Evolutionary conservation across 352 stramenopile genomes (phyloP), one percentile per base, ranked within the genome.

Genomic region (Phytophthora ramorum): DNA sequence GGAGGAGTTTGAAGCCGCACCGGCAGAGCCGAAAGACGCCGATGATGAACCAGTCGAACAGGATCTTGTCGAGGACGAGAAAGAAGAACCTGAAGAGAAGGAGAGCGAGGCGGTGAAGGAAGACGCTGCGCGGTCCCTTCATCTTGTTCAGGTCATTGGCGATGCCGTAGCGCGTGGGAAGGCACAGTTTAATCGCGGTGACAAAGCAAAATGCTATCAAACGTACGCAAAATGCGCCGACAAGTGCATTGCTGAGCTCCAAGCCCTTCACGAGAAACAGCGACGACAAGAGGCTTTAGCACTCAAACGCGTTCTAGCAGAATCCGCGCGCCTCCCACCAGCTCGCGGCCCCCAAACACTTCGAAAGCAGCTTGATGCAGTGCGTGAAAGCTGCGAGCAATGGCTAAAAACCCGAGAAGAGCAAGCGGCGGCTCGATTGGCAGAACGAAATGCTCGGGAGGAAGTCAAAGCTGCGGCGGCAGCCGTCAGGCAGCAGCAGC

Each of bases 151-250:
- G 13, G 35, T 78, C 47, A 77, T 92, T 43, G 64, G 62, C 6
- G 68, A 87, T 16, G 75, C 81, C 0, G 73, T 95, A 22, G 72
- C 85, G 55, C 72, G 76, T 9, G 85, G 87, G 7, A 93, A 92
- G 57, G 56, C 69, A 14, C 79, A 87, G 46, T 95, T 89, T 63
- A 95, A 95, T 57, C 77, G 78, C 10, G 87, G 87, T 0, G 85
- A 95, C 64, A 91, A 91, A 56, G 69, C 64, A 14, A 87, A 87
- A 58, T 95, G 87, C 59, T 90, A 84, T 47, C 74, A 87, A 52
- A 81, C 79, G 40, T 92, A 92, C 54, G 64, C 78, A 5, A 78
- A 81, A 22, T 77, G 72, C 30, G 75, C 70, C 9, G 76, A 91
- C 17, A 71, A 76, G 56, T 75, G 69, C 30, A 62, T 86, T 6